Base-by-base conservation (phyloP, 2,329 filamentous ascomycete species). In the Knoxdaviesia capensis region DNA sequence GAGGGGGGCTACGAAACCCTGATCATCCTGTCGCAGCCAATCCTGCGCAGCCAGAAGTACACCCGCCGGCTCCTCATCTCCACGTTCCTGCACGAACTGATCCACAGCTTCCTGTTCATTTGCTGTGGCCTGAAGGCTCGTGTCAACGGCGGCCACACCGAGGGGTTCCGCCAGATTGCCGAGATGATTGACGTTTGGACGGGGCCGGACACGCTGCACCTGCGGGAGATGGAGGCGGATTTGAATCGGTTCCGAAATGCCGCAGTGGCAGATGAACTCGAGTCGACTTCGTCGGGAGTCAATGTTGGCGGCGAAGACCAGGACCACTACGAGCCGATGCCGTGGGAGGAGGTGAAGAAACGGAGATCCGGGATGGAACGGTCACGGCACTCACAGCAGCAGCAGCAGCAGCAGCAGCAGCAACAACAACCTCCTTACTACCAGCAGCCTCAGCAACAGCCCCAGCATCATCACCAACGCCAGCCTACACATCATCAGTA, bases 61-160 rank as follows among this genome's bases (percentile, higher is more conserved):
- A 74, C 73, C 52, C 59, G 74, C 5, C 62, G 71, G 6, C 60
- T 79, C 10, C 62, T 79, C 43, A 74, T 79, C 40, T 72, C 70
- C 6, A 75, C 74, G 0, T 77, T 80, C 47, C 51, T 80, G 39
- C 75, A 79, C 51, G 75, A 80, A 55, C 65, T 78, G 49, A 74
- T 79, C 39, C 74, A 79, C 56, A 74, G 73, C 54, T 79, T 76
- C 51, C 59, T 79, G 10, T 79, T 79, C 48, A 66, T 79, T 44
- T 62, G 59, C 41, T 76, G 72, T 48, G 74, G 74, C 4, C 69
- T 74, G 52, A 61, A 65, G 37, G 73, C 73, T 0, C 59, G 65
- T 34, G 57, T 62, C 29, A 60, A 63, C 36, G 73, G 72, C 7
- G 74, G 74, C 1, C 74, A 79, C 48, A 78, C 74, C 2, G 53